Evolutionary conservation across 2,329 filamentous ascomycete genomes (phyloP), one percentile per base, ranked within the genome.

Genomic region (Hypoxylon sp.): DNA sequence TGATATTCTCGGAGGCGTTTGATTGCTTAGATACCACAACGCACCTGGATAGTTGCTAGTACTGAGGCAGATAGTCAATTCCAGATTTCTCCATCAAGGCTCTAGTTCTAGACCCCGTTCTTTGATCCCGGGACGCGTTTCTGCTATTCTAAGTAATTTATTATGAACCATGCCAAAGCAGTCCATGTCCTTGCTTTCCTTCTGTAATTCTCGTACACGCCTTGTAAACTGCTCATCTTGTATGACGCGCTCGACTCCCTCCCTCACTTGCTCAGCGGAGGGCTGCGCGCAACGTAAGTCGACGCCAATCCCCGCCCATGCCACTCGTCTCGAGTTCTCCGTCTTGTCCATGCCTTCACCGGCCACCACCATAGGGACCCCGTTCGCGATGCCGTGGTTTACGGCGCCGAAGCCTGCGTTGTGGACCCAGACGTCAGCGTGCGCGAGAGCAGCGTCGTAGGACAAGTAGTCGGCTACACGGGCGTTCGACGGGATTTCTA

Each of bases 271-370:
- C 12, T 73, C 71, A 1, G 38, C 54, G 1, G 67, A 58, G 1
- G 79, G 78, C 2, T 52, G 73, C 1, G 73, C 72, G 64, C 72
- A 6, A 56, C 71, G 18, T 77, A 66, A 26, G 32, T 80, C 74
- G 3, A 80, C 60, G 0, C 79, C 79, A 12, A 77, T 70, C 0
- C 78, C 77, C 3, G 74, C 73, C 65, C 68, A 78, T 2, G 74
- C 75, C 1, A 79, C 73, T 1, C 79, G 70, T 30, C 68, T 71
- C 3, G 76, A 73, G 60, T 78, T 80, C 62, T 80, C 79, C 4
- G 73, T 71, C 73, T 81, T 81, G 65, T 81, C 79, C 74, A 80
- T 79, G 0, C 78, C 78, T 59, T 80, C 79, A 14, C 79, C 79
- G 0, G 78, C 78, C 2, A 78, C 73, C 0, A 81, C 77, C 77